Base-by-base conservation (phyloP, 2,329 filamentous ascomycete species). In the Dactylellina parvicollis region DNA sequence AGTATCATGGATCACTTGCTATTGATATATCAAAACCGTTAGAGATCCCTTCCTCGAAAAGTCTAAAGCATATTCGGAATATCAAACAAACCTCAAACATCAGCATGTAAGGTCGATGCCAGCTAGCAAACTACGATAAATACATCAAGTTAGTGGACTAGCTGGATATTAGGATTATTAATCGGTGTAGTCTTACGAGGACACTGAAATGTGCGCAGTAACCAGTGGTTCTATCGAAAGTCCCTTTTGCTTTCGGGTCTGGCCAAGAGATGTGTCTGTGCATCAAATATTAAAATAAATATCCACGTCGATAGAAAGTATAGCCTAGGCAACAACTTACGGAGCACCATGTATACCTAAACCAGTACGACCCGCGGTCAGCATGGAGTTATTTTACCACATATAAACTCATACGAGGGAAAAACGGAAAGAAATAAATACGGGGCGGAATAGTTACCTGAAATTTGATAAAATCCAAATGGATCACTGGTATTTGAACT, bases 101-200 rank as follows among this genome's bases (percentile, higher is more conserved):
- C 18, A 70, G 22, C 38, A 78, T 42, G 50, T 79, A 79, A 4
- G 77, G 77, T 12, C 78, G 69, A 62, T 79, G 78, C 78, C 78
- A 79, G 40, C 77, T 77, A 3, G 73, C 65, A 55, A 79, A 79
- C 32, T 59, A 46, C 4, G 18, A 20, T 10, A 14, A 26, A 18
- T 7, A n/a, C 2, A 16, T 8, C 12, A 30, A 3, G 46, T 49
- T 18, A 34, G 50, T 12, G 2, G 5, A 14, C 12, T 24, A 36
- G 16, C 22, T 18, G 12, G 2, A 50, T 32, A 14, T 16, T 26
- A 18, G 26, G 16, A 16, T 9, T 32, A 34, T 3, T 16, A 12
- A 8, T 18, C 4, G 22, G 8, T 50, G 7, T 30, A 14, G 12
- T 8, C 49, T 46, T 59, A 59, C 55, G 24, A 79, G 7, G 28